Base-by-base conservation (phyloP, 192 early-diverging fungal genomes). In the Coemansia sp. region DNA sequence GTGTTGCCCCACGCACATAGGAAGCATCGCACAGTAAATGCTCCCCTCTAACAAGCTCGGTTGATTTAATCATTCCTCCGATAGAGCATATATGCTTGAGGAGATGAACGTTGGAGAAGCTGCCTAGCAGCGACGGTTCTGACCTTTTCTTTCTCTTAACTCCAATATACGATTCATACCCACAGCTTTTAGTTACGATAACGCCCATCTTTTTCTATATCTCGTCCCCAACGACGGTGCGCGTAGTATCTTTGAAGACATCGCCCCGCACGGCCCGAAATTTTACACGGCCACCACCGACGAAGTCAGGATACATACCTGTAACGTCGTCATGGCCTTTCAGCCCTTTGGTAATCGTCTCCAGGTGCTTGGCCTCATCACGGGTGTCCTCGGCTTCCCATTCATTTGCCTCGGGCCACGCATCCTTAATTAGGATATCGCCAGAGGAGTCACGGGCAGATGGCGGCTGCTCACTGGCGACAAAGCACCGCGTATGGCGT, bases 401-500 rank as follows among this genome's bases (percentile, higher is more conserved):
- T 1, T 18, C 21, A 27, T 16, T 25, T 2, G 27, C 32, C 19
- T 56, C 32, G 1, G 54, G 18, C 54, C 54, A 56, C 5, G 54
- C 32, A 21, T 56, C 54, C 25, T 56, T 56, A 22, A 56, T 56
- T 25, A 56, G 31, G 9, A 56, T 35, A 25, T 56, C 35, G 9
- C 38, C 31, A 32, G 31, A 32, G 0, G 0, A 9, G 11, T 47
- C 24, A 24, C 5, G 0, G 14, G n/a, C n/a, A 22, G 53, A 5
- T 27, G 47, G 58, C 2, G 5, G 58, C 21, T 50, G 22, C 47
- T 11, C 16, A 5, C 8, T 5, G 8, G 22, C 45, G 9, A 47
- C 22, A 33, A 60, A 60, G 45, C 58, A 60, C 14, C 46, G 58
- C n/a, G n/a, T n/a, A n/a, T n/a, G n/a, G n/a, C n/a, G n/a, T n/a